phyloP scores from a whole-genome alignment of 2,329 filamentous ascomycete species.

The Zymoseptoria ardabiliae region DNA sequence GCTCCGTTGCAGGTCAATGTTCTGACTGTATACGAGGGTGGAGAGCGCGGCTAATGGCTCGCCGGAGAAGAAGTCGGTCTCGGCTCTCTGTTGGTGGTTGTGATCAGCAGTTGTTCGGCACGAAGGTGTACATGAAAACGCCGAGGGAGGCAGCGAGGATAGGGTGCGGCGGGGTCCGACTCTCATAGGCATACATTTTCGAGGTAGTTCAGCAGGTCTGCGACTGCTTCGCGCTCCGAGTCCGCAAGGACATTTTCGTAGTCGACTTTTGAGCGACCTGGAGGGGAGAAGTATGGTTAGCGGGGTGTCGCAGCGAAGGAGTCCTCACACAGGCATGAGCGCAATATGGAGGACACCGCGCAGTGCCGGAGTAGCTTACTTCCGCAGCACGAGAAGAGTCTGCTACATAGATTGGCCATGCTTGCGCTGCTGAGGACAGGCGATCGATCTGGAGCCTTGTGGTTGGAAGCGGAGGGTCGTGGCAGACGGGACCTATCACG shows the following conservation, averaged over 20 bases:
- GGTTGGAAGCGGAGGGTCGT: not conserved
- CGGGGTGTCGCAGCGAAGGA: not conserved
- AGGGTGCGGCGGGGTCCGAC: not conserved
- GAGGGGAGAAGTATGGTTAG: not conserved
- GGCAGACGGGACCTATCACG: not conserved
- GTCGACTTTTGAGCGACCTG: slow-evolving; percentile 42
- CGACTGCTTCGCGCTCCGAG: slow-evolving; percentile 92
- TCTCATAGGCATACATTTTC: slow-evolving; percentile 65
- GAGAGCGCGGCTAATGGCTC: slow-evolving; percentile 89
- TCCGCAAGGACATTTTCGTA: slow-evolving; percentile 60
- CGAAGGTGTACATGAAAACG: not conserved
- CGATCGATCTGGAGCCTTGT: slow-evolving; percentile 6
- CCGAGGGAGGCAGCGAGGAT: not conserved
- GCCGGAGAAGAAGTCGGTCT: slow-evolving; percentile 97
- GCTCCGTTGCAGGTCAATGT: slow-evolving; percentile 94
- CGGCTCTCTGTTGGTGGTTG: slow-evolving; percentile 59
- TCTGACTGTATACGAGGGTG: slow-evolving; percentile 96
- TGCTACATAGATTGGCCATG: slow-evolving; percentile 27
- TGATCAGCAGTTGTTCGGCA: not conserved
- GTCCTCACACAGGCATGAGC: not conserved
- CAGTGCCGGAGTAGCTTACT: slow-evolving; percentile 14
- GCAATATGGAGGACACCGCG: not conserved
- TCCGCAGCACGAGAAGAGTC: slow-evolving; percentile 29
- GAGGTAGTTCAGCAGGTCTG: slow-evolving; percentile 88
- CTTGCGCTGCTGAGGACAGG: slow-evolving; percentile 13